Evolutionary conservation across 73 alveolate species (phyloP).

Genomic region (Paramecium bursaria): DNA sequence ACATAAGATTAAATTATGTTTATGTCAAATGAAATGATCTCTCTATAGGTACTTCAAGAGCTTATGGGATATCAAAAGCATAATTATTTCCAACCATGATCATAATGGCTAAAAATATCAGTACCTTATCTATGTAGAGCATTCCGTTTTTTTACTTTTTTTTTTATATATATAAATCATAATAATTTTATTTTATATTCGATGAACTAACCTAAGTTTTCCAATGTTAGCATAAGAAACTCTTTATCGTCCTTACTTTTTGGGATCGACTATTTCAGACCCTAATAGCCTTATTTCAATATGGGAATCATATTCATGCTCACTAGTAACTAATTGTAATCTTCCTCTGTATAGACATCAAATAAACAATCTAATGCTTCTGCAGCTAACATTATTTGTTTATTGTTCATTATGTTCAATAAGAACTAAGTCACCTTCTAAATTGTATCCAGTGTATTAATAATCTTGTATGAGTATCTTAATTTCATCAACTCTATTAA

Average conservation of each 20-base stretch:
- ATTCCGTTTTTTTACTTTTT: slow-evolving; percentile 61
- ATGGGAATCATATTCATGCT: slow-evolving; percentile 2
- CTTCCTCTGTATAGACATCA: slow-evolving; percentile 58
- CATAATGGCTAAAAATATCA: slow-evolving; percentile 11
- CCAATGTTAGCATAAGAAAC: neutral
- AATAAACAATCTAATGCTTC: slow-evolving; percentile 52
- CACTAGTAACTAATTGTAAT: slow-evolving; percentile 2
- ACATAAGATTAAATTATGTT: slow-evolving; percentile 32
- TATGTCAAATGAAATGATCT: slow-evolving; percentile 21
- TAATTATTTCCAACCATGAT: slow-evolving; percentile 50
- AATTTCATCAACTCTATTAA: slow-evolving; percentile 28
- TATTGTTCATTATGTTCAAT: slow-evolving; percentile 10
- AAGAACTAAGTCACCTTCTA: slow-evolving; percentile 3
- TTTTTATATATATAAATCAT: too few species aligned
- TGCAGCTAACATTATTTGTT: slow-evolving; percentile 34
- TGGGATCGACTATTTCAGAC: neutral
- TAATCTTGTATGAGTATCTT: slow-evolving; percentile 20
- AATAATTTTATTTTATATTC: slow-evolving; percentile 17
- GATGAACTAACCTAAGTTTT: slow-evolving; percentile 8
- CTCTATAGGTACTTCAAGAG: slow-evolving; percentile 35
- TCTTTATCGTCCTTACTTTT: slow-evolving; percentile 5
- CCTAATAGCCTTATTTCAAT: slow-evolving; percentile 1
- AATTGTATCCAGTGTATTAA: neutral
- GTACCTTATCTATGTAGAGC: slow-evolving; percentile 15
- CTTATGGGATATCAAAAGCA: slow-evolving; percentile 53